A percentile compares a stretch with the other conserved stretches of the same genome.
These are phyloP conservation scores for Blastocystis sp. DNA, from an alignment of 352 stramenopile species.

Conservation along the genomic window DNA sequence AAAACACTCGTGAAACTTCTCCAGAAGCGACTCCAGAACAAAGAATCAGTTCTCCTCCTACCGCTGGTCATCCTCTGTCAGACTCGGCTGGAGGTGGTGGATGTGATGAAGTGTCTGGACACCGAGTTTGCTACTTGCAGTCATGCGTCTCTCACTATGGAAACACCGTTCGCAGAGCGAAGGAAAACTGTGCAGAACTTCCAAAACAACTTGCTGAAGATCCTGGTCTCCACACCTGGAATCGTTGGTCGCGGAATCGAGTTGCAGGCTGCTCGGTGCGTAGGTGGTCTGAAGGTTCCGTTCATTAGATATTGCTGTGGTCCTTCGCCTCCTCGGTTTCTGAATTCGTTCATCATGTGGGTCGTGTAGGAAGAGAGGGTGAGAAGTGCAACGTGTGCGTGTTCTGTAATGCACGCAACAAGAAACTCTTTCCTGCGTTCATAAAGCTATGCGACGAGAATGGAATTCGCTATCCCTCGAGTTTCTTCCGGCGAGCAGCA, in stretches of 20 bases:
- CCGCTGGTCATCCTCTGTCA: constrained; percentile 29
- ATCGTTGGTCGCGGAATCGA: constrained; percentile 41
- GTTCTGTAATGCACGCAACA: constrained; percentile 44
- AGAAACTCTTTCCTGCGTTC: constrained; percentile 20
- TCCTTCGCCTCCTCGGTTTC: constrained; percentile 22
- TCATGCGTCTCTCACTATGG: neutral
- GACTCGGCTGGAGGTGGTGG: constrained; percentile 6
- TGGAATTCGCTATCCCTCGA: neutral
- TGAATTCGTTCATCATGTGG: constrained; percentile 31
- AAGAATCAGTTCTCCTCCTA: neutral
- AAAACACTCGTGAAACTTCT: neutral
- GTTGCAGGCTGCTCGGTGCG: neutral
- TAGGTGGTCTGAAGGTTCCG: neutral
- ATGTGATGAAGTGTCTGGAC: neutral
- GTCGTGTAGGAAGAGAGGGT: neutral
- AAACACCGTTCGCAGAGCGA: neutral
- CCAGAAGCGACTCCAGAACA: neutral
- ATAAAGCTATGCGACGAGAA: constrained; percentile 18
- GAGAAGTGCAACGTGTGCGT: neutral
- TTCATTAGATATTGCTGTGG: constrained; percentile 8
- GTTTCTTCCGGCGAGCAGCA: neutral
- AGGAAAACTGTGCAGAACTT: neutral
- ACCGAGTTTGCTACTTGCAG: neutral
- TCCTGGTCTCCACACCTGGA: constrained; percentile 3
- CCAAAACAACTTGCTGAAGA: neutral